These are phyloP conservation scores for Phytophthora ohioensis DNA, from an alignment of 352 stramenopile genomes.

Conservation along the genomic window DNA sequence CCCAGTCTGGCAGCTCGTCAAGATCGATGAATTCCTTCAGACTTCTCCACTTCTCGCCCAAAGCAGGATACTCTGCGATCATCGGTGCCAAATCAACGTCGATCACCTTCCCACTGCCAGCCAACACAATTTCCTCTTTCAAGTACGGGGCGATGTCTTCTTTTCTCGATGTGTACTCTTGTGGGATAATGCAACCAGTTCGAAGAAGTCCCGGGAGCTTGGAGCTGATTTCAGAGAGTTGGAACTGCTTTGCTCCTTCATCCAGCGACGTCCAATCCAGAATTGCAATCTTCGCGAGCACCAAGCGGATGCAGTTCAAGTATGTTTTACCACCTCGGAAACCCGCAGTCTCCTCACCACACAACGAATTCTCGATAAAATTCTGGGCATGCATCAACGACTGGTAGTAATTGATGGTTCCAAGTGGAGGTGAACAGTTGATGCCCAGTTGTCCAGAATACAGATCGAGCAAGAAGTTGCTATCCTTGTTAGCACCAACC, in stretches of 20 bases:
- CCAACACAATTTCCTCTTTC: conserved; percentile 39
- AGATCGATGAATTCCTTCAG: conserved; percentile 29
- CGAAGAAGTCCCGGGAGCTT: conserved; percentile 60
- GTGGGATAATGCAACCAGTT: conserved; percentile 49
- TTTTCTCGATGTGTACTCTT: conserved; percentile 27
- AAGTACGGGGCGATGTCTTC: conserved; percentile 31
- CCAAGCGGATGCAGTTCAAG: conserved; percentile 74
- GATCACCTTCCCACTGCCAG: conserved; percentile 34
- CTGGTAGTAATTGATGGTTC: conserved; percentile 63
- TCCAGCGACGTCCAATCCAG: conserved; percentile 85
- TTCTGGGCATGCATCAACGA: conserved; percentile 59
- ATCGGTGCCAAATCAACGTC: conserved; percentile 43
- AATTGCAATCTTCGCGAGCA: conserved; percentile 83
- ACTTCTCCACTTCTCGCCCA: conserved; percentile 48
- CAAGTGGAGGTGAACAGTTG: conserved; percentile 78
- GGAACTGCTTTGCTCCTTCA: conserved; percentile 61
- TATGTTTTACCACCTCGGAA: conserved; percentile 66
- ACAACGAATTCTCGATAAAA: conserved; percentile 36
- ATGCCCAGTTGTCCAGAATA: conserved; percentile 71
- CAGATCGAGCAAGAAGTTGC: conserved; percentile 72
- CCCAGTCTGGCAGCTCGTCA: conserved; percentile 44
- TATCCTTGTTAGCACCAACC: conserved; percentile 59
- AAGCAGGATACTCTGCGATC: conserved; percentile 36
- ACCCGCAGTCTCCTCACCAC: conserved; percentile 22
- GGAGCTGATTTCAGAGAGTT: conserved; percentile 57